Evolutionary conservation across 2,329 filamentous ascomycete genomes (phyloP), one percentile per base, ranked within the genome.

Genomic region (Ophiocordyceps camponoti-saundersi): DNA sequence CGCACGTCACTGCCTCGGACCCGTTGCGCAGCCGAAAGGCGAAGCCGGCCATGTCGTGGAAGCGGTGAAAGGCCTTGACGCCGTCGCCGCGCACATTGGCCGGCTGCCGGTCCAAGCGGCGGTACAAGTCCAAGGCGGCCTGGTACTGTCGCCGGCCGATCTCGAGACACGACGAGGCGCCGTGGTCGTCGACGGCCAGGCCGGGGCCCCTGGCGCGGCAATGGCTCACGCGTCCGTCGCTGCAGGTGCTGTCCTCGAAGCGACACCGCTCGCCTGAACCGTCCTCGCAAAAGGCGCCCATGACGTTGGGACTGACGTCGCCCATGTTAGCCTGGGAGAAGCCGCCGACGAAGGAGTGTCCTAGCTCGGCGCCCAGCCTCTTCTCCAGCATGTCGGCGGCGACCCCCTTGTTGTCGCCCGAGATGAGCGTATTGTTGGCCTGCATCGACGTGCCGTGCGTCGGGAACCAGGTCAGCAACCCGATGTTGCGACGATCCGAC

Each of bases 321-420:
- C 87, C 89, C 26, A 95, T 87, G 53, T 83, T 95, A 15, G 89
- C 79, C 61, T 95, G 90, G 1, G 86, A 92, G 61, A 95, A 96
- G 6, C 87, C 89, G 2, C 88, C 88, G 20, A 95, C 84, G 55
- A 93, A 94, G 23, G 23, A 8, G 23, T 26, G 12, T 72, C 73
- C 32, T 6, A 36, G 32, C n/a, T 36, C 32, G 32, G 6, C 32
- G 4, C 32, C 2, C 32, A 36, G 13, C n/a, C 13, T 75, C 54
- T 85, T 77, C 61, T 95, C 89, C 52, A 95, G 84, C 6, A 94
- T 69, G 54, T 82, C 78, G 3, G 87, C 85, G 0, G 89, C 88
- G 6, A 95, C 82, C 6, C 89, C 89, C 65, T 95, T 95, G 69
- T 95, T 95, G 61, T 95, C 89, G 26, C 86, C 89, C 3, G 85